These are phyloP conservation scores for Lodderomyces elongisporus DNA, from an alignment of 1,139 yeast genomes.

Conservation along the genomic window DNA sequence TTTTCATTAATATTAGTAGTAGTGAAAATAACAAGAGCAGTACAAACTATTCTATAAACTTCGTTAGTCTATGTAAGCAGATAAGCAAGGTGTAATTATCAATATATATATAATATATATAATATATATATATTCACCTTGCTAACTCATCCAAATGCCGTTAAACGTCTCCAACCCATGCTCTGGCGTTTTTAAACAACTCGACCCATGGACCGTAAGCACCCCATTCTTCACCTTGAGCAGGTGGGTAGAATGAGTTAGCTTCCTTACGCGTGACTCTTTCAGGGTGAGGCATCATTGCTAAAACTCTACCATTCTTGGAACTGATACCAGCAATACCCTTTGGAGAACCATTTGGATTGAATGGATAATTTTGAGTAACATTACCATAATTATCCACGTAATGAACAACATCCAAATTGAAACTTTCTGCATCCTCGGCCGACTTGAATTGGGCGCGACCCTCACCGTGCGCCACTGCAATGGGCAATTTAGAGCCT, in stretches of 20 bases:
- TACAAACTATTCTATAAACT: too few species aligned
- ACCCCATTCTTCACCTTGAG: conserved; percentile 61
- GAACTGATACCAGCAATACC: conserved; percentile 93
- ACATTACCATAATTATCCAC: conserved; percentile 87
- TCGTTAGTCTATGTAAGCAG: too few species aligned
- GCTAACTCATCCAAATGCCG: too few species aligned
- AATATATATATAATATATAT: too few species aligned
- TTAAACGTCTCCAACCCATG: conserved; percentile 68
- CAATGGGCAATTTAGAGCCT: conserved; percentile 89
- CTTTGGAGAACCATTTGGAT: conserved; percentile 93
- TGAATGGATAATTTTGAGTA: conserved; percentile 82
- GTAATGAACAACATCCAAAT: conserved; percentile 60
- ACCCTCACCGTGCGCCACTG: conserved; percentile 99
- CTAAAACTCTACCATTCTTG: conserved; percentile 90
- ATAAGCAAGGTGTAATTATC: too few species aligned
- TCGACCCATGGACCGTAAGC: conserved; percentile 92
- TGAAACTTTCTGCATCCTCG: conserved; percentile 40
- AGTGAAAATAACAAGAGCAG: too few species aligned
- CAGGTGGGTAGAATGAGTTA: conserved; percentile 85
- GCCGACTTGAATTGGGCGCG: conserved; percentile 63
- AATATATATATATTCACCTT: too few species aligned
- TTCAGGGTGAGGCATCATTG: conserved; percentile 99
- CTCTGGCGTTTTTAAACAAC: conserved; percentile 88
- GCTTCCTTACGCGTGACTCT: conserved; percentile 85
- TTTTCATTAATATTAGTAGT: neutral